Evolutionary conservation across 306 rosid species (phyloP).

Genomic region (Trichosanthes truncata): DNA sequence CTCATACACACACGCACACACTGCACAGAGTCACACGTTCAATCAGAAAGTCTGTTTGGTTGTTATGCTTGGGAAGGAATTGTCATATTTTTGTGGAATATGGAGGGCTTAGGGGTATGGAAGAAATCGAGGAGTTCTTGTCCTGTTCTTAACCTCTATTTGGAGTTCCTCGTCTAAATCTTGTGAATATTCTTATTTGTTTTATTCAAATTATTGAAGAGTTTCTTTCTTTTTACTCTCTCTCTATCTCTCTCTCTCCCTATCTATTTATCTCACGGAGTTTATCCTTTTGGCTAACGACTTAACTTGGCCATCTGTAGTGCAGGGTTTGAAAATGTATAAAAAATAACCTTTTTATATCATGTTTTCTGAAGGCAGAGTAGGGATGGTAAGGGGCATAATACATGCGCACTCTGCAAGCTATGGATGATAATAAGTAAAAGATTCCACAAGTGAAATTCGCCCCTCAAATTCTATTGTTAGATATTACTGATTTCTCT

Average conservation of each 20-base stretch:
- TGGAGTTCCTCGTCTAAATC: background rate
- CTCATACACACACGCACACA: background rate
- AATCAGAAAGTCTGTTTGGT: background rate
- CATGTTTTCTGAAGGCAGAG: background rate
- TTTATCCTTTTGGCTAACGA: background rate
- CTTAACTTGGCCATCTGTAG: background rate
- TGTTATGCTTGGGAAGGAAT: background rate
- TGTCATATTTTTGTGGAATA: background rate
- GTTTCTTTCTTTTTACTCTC: background rate
- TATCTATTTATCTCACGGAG: background rate
- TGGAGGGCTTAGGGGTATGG: background rate
- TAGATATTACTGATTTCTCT: background rate
- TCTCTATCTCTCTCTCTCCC: background rate
- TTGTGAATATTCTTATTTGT: background rate
- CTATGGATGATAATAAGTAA: background rate
- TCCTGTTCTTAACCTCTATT: background rate
- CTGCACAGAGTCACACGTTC: background rate
- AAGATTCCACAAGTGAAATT: background rate
- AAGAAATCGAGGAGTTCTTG: background rate
- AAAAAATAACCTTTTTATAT: background rate
- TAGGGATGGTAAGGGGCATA: background rate
- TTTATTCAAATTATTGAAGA: background rate
- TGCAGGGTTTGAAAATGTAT: background rate
- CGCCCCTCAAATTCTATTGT: background rate
- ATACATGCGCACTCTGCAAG: background rate